Evolutionary conservation across 805 yeast species (phyloP).

Genomic region (Saccharomycopsis fermentans): DNA sequence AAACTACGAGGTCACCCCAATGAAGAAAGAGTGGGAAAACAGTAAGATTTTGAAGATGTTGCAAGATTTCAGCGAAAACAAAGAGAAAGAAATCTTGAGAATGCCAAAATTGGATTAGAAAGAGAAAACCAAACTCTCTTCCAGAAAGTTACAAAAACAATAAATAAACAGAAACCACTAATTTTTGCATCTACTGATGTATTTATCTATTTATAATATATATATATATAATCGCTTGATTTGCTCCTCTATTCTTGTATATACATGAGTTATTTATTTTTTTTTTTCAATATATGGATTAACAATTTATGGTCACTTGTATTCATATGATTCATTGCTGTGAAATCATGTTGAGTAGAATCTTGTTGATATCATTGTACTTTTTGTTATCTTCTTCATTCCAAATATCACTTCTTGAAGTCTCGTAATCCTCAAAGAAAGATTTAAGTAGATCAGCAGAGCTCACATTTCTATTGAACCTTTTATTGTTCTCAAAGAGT

Average conservation of each 20-base stretch:
- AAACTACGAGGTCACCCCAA: conserved; percentile 69
- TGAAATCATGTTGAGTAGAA: background rate
- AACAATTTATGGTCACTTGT: background rate
- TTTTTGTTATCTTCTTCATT: conserved; percentile 6
- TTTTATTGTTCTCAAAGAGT: background rate
- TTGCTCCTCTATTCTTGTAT: background rate
- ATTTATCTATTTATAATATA: no score
- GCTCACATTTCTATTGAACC: background rate
- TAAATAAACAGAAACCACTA: no score
- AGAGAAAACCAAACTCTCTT: no score
- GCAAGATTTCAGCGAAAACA: conserved; percentile 66
- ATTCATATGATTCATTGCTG: background rate
- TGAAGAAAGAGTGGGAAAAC: conserved; percentile 79
- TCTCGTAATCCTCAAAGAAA: background rate
- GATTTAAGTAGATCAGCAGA: background rate
- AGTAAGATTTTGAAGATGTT: conserved; percentile 52
- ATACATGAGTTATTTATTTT: background rate
- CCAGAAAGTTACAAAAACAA: no score
- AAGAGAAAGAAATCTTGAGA: conserved; percentile 60
- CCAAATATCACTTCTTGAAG: conserved; percentile 8
- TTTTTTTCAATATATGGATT: background rate
- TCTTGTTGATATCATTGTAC: background rate
- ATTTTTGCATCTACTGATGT: no score
- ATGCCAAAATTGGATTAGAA: conserved; percentile 62
- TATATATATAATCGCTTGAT: no score